Base-by-base conservation (phyloP, 108 stramenopile genomes). In the Ochromonas danica region DNA sequence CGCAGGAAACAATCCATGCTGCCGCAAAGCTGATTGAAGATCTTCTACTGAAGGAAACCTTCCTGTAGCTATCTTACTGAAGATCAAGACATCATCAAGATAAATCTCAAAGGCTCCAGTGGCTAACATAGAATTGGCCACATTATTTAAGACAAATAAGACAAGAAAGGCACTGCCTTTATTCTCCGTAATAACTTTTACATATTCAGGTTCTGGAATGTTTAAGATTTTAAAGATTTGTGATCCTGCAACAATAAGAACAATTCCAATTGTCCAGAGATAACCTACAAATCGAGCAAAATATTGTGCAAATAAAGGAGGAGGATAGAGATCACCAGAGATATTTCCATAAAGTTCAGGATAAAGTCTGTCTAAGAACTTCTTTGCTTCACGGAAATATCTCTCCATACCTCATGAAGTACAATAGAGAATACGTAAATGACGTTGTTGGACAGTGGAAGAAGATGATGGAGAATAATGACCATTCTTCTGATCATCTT, bases 61-160 rank as follows among this genome's bases (percentile, higher is more conserved):
- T 1, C 91, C 90, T 25, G 78, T 82, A 27, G 78, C 72, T 25
- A 93, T 42, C 71, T 91, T 91, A 62, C 85, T 87, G 70, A 84
- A 92, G 25, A 91, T 79, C 17, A 83, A 42, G 27, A 79, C 51
- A 28, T 81, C 91, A 78, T 92, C 90, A 57, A 93, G 43, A 33
- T 71, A 77, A 42, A 94, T 81, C 83, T 94, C 93, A 81, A 94
- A 94, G 35, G 93, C 93, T 17, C 92, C 92, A 62, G 91, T 89
- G 28, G 85, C 78, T 31, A 85, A 38, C 39, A 86, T 84, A 35
- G 70, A 63, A 62, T 77, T 60, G 14, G 91, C 61, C 0, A 91
- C 1, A 3, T 82, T 88, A n/a, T 92, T 92, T 1, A 89, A 42
- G n/a, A 92, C 43, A 35, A 91, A 81, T 43, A 91, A 91, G 27